phyloP scores from a whole-genome alignment of 495 filamentous ascomycete species.

The Ramalina peruviana region DNA sequence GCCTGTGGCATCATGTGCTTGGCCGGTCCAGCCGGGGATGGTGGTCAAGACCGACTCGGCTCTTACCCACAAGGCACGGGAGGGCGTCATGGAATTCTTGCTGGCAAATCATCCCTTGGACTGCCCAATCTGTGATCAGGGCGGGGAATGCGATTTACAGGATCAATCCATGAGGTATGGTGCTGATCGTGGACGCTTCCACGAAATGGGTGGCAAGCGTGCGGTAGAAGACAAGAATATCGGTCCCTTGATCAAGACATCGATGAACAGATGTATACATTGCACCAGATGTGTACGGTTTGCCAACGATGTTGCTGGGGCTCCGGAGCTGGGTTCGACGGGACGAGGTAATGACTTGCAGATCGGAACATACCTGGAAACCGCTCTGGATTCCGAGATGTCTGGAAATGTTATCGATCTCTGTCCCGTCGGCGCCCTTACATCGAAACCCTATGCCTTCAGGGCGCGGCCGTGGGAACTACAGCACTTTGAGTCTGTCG shows the following conservation, averaged over 20 bases:
- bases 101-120: slow-evolving; percentile 95
- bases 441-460: slow-evolving; percentile 96
- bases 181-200: slow-evolving; percentile 88
- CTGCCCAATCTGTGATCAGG: slow-evolving; percentile 96
- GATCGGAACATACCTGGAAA: slow-evolving; percentile 94
- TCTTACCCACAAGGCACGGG: slow-evolving; percentile 87
- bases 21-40: slow-evolving; percentile 97
- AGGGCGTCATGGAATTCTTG: slow-evolving; percentile 98
- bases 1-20: slow-evolving; percentile 94
- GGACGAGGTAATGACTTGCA: slow-evolving; percentile 94
- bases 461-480: slow-evolving; percentile 93
- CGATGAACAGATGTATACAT: slow-evolving; percentile 99
- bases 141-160: slow-evolving; percentile 95
- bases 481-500: slow-evolving; percentile 82
- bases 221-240: slow-evolving; percentile 99
- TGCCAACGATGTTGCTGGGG: slow-evolving; percentile 92
- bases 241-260: slow-evolving; percentile 95
- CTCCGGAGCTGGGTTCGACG: slow-evolving; percentile 83
- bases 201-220: slow-evolving; percentile 87
- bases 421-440: slow-evolving; percentile 91
- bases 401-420: slow-evolving; percentile 97
- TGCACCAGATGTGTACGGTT: slow-evolving; percentile 96
- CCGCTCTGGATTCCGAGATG: slow-evolving; percentile 78
- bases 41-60: slow-evolving; percentile 97
- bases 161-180: slow-evolving; percentile 99